Evolutionary conservation across 2,329 filamentous ascomycete species (phyloP).

Genomic region (Xylariaceae sp.): DNA sequence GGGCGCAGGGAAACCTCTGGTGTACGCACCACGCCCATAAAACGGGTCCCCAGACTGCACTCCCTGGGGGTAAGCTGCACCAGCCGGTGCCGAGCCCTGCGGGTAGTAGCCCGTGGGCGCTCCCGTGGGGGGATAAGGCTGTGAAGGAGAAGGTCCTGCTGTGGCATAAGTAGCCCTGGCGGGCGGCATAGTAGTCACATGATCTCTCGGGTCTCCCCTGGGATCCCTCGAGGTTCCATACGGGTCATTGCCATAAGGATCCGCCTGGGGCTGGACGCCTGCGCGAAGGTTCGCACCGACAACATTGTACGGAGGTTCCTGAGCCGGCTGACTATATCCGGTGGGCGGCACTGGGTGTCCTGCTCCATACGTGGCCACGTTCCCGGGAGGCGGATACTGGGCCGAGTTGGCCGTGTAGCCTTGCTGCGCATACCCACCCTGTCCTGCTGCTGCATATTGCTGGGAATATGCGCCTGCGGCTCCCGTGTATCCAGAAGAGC

Average conservation of each 20-base stretch:
- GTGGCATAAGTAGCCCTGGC: slow-evolving; percentile 29
- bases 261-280: slow-evolving; percentile 16
- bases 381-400: slow-evolving; percentile 25
- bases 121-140: slow-evolving; percentile 26
- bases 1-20: slow-evolving; percentile 26
- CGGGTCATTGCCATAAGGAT: slow-evolving; percentile 27
- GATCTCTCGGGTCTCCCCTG: slow-evolving; percentile 23
- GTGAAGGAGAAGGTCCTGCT: slow-evolving; percentile 25
- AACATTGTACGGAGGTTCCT: slow-evolving; percentile 29
- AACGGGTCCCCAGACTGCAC: slow-evolving; percentile 48
- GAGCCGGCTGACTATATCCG: slow-evolving; percentile 27
- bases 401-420: slow-evolving; percentile 26
- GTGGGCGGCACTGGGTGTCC: slow-evolving; percentile 21
- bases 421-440: slow-evolving; percentile 27
- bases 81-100: slow-evolving; percentile 29
- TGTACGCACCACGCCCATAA: slow-evolving; percentile 58
- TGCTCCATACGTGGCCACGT: slow-evolving; percentile 23
- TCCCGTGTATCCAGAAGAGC: slow-evolving; percentile 44
- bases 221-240: slow-evolving; percentile 22
- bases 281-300: slow-evolving; percentile 25
- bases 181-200: slow-evolving; percentile 28
- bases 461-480: slow-evolving; percentile 35
- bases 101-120: slow-evolving; percentile 28
- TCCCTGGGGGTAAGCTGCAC: slow-evolving; percentile 25
- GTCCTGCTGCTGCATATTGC: slow-evolving; percentile 25